Percentiles rank a stretch among this genome's conserved stretches.
phyloP scores from a whole-genome alignment of 2,329 filamentous ascomycete genomes.

The Clonostachys chloroleuca region DNA sequence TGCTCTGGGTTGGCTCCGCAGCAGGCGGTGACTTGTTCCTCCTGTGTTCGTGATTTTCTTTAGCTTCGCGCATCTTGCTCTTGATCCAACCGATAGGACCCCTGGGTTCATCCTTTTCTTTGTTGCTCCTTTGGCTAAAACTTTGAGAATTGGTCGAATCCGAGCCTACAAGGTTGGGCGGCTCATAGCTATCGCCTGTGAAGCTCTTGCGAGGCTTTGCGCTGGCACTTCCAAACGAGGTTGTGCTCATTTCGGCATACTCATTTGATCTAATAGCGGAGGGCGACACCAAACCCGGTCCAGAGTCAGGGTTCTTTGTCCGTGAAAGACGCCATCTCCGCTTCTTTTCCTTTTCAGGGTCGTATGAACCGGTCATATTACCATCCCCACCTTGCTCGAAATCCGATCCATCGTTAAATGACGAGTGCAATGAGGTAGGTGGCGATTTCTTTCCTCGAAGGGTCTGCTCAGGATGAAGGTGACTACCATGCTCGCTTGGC shows the following conservation, averaged over 20 bases:
- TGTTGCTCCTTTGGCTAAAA: constrained; percentile 17
- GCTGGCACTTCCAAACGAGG: constrained; percentile 62
- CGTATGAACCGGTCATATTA: constrained; percentile 18
- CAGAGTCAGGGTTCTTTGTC: constrained; percentile 50
- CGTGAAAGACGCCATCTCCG: constrained; percentile 70
- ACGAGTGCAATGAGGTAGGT: constrained; percentile 71
- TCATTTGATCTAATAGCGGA: constrained; percentile 55
- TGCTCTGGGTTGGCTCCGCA: constrained; percentile 17
- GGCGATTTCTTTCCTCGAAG: constrained; percentile 69
- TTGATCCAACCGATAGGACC: constrained; percentile 55
- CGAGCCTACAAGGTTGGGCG: not conserved
- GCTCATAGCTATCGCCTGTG: constrained; percentile 35
- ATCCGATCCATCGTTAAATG: constrained; percentile 78
- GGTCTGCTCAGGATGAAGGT: constrained; percentile 36
- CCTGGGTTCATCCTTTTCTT: constrained; percentile 41
- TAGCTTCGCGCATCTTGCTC: constrained; percentile 55
- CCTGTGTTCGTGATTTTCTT: constrained; percentile 49
- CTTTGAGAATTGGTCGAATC: not conserved
- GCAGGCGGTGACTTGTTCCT: constrained; percentile 48
- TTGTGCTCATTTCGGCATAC: constrained; percentile 61
- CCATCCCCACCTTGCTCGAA: constrained; percentile 55
- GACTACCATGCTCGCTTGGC: constrained; percentile 31
- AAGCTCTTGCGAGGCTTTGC: constrained; percentile 42
- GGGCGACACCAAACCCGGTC: constrained; percentile 34
- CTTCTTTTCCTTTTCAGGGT: constrained; percentile 62